phyloP scores from a whole-genome alignment of 2,329 filamentous ascomycete genomes.

The Ophiobolus disseminans region DNA sequence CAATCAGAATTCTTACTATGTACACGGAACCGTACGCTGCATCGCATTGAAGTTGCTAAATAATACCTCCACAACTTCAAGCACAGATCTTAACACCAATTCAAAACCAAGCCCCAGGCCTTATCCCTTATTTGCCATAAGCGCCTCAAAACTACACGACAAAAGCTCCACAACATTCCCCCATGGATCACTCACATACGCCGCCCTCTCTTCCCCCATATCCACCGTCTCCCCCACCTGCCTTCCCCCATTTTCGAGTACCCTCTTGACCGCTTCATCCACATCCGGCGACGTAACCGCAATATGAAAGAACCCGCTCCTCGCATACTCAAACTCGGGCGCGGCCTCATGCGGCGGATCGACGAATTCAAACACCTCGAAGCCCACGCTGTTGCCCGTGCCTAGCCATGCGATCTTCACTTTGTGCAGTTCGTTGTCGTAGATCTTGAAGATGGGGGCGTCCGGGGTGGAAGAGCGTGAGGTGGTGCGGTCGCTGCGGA shows the following conservation, averaged over 20 bases:
- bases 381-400: slow-evolving; percentile 43
- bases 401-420: slow-evolving; percentile 40
- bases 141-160: slow-evolving; percentile 24
- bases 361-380: slow-evolving; percentile 46
- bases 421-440: slow-evolving; percentile 30
- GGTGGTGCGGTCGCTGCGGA: slow-evolving; percentile 28
- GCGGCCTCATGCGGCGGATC: slow-evolving; percentile 20
- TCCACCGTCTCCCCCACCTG: slow-evolving; percentile 37
- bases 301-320: slow-evolving; percentile 47
- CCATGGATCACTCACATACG: slow-evolving; percentile 40
- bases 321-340: slow-evolving; percentile 28
- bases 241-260: slow-evolving; percentile 35
- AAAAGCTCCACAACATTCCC: slow-evolving; percentile 38
- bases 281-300: slow-evolving; percentile 41
- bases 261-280: slow-evolving; percentile 33
- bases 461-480: slow-evolving; percentile 8
- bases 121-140: slow-evolving; percentile 1
- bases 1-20: no score
- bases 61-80: no score
- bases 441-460: slow-evolving; percentile 41
- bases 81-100: no score
- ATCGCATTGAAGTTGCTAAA: no score
- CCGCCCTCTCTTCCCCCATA: slow-evolving; percentile 21
- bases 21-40: no score
- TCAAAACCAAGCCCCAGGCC: no score